Evolutionary conservation across 192 early-diverging fungal species (phyloP).

Genomic region (Coemansia sp.): DNA sequence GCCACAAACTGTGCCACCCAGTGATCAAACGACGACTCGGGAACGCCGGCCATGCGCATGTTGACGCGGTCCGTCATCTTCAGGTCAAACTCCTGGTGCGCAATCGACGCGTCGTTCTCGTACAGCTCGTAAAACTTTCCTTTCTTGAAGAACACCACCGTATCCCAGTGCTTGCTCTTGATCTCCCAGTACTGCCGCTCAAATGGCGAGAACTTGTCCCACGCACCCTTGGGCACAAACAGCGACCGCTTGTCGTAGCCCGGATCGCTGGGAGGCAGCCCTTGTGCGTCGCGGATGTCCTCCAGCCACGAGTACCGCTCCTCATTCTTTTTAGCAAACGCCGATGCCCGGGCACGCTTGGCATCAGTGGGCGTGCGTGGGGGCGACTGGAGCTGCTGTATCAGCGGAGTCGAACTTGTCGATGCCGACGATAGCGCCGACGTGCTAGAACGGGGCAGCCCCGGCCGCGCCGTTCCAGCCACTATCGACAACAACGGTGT

Average conservation of each 20-base stretch:
- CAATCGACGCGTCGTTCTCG: constrained; percentile 96
- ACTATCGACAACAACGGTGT: constrained; percentile 12
- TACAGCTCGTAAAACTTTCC: constrained; percentile 99
- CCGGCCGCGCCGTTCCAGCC: background rate
- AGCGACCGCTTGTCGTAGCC: constrained; percentile 94
- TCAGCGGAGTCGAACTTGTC: constrained; percentile 11
- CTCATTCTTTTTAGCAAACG: constrained; percentile 83
- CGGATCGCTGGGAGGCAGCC: constrained; percentile 58
- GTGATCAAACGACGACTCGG: constrained; percentile 87
- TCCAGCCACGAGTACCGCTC: constrained; percentile 83
- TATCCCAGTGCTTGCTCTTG: constrained; percentile 90
- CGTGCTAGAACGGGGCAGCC: constrained; percentile 10
- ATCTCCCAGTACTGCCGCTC: constrained; percentile 99
- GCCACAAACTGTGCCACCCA: constrained; percentile 97
- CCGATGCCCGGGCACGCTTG: constrained; percentile 54
- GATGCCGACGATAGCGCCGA: constrained; percentile 22
- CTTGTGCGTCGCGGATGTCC: constrained; percentile 74
- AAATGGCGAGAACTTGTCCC: constrained; percentile 87
- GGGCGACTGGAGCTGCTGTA: constrained; percentile 8
- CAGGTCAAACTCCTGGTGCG: constrained; percentile 92
- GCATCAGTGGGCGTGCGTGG: constrained; percentile 19
- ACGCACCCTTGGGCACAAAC: constrained; percentile 71
- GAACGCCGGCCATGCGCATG: constrained; percentile 99
- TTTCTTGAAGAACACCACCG: constrained; percentile 98
- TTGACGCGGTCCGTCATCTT: constrained; percentile 94